Percentiles rank a stretch among this genome's conserved stretches.
phyloP scores from a whole-genome alignment of 495 filamentous ascomycete genomes.

The Penicillium coffeae region DNA sequence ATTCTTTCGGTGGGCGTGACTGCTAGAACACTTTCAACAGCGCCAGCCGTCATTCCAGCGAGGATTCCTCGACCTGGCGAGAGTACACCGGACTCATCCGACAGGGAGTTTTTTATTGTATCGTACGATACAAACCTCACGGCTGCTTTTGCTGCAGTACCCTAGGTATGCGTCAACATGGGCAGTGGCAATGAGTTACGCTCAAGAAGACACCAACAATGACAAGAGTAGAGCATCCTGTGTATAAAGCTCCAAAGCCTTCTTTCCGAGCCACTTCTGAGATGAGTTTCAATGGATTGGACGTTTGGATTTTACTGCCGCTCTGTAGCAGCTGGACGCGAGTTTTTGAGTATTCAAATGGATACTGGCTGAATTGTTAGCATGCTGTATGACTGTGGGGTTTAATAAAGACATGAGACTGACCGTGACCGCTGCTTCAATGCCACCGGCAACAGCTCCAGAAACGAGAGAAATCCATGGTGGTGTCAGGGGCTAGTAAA shows the following conservation, averaged over 20 bases:
- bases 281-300: conserved; percentile 55
- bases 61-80: conserved; percentile 52
- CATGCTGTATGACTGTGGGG: too few species aligned
- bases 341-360: conserved; percentile 68
- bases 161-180: conserved; percentile 14
- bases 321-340: conserved; percentile 54
- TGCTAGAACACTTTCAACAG: conserved; percentile 53
- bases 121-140: conserved; percentile 65
- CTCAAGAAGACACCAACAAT: conserved; percentile 35
- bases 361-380: conserved; percentile 47
- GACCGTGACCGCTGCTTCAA: conserved; percentile 52
- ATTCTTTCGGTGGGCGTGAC: conserved; percentile 66
- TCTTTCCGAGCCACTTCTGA: conserved; percentile 47
- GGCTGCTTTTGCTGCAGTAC: conserved; percentile 62
- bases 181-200: too few species aligned
- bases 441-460: conserved; percentile 52
- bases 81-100: conserved; percentile 54
- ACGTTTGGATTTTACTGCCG: conserved; percentile 33
- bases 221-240: conserved; percentile 59
- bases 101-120: conserved; percentile 56
- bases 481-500: conserved; percentile 8
- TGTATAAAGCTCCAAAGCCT: conserved; percentile 57
- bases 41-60: conserved; percentile 60
- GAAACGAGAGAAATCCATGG: conserved; percentile 46
- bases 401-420: conserved; percentile 2